These are phyloP conservation scores for Eutypa lata DNA, from an alignment of 2,329 filamentous ascomycete species.

Conservation along the genomic window DNA sequence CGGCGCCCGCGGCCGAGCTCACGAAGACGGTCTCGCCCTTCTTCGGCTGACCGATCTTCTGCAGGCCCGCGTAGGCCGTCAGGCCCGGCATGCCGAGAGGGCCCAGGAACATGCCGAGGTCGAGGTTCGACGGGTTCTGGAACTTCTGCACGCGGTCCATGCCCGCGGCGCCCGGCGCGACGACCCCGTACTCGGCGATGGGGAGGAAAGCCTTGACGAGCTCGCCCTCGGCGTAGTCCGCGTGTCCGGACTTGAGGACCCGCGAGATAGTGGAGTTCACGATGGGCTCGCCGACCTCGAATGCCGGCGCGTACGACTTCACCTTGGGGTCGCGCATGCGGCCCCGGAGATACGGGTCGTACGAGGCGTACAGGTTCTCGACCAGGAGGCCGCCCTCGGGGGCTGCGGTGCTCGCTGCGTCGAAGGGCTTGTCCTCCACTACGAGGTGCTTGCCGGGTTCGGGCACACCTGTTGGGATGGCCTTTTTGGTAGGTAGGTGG, in stretches of 20 bases:
- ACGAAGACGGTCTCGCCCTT: constrained; percentile 78
- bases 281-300: constrained; percentile 57
- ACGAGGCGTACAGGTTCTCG: constrained; percentile 65
- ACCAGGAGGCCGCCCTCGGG: constrained; percentile 59
- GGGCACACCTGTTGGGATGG: constrained; percentile 57
- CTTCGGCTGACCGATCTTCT: constrained; percentile 72
- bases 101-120: constrained; percentile 62
- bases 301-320: constrained; percentile 63
- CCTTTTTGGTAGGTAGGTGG: constrained; percentile 25
- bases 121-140: constrained; percentile 63
- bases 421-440: constrained; percentile 60
- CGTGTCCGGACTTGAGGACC: constrained; percentile 62
- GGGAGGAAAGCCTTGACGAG: constrained; percentile 50
- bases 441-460: constrained; percentile 63
- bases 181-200: constrained; percentile 60
- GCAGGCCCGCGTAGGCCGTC: constrained; percentile 71
- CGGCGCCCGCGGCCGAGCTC: constrained; percentile 70
- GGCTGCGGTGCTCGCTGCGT: constrained; percentile 49
- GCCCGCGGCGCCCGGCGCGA: constrained; percentile 38
- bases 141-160: constrained; percentile 44
- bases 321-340: constrained; percentile 58
- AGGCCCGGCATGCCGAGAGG: constrained; percentile 74
- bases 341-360: constrained; percentile 72
- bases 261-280: constrained; percentile 57
- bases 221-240: constrained; percentile 61